Percentiles rank a stretch among this genome's conserved stretches.
Evolutionary conservation across 257 asterid species (phyloP).

Genomic region (Nicotiana tomentosiformis): DNA sequence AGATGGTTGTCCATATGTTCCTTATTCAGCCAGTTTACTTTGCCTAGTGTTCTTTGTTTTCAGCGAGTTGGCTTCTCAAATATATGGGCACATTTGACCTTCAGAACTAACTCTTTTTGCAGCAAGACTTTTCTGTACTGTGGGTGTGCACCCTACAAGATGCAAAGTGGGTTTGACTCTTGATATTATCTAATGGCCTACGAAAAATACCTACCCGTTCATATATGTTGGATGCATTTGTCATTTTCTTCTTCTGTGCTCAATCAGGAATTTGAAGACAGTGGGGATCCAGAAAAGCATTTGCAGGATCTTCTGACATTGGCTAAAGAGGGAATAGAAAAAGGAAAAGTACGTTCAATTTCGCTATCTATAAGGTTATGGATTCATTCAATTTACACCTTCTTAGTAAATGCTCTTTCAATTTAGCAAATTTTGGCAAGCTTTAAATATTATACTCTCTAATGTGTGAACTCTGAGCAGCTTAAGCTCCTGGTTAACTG

Average conservation of each 20-base stretch:
- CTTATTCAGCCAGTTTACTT: neutral
- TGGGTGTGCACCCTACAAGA: conserved; percentile 99
- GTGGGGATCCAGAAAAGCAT: conserved; percentile 86
- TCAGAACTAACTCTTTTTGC: conserved; percentile 18
- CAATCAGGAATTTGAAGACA: conserved; percentile 80
- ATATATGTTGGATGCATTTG: neutral
- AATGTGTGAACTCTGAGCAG: neutral
- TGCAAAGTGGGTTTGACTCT: conserved; percentile 60
- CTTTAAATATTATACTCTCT: neutral
- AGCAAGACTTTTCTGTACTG: conserved; percentile 96
- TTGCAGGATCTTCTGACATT: conserved; percentile 66
- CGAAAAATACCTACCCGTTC: neutral
- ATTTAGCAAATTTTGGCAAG: neutral
- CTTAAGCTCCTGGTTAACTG: neutral
- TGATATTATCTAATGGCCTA: neutral
- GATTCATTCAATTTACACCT: neutral
- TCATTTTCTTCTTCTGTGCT: conserved; percentile 9
- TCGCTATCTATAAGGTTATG: neutral
- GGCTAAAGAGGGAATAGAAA: conserved; percentile 82
- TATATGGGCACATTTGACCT: conserved; percentile 6
- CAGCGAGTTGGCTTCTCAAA: neutral
- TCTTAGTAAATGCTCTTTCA: neutral
- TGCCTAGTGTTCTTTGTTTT: conserved; percentile 2
- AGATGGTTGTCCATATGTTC: conserved; percentile 53
- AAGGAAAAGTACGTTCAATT: conserved; percentile 74